Base-by-base conservation (phyloP, 352 stramenopile species). In the Pythium chondricola region DNA sequence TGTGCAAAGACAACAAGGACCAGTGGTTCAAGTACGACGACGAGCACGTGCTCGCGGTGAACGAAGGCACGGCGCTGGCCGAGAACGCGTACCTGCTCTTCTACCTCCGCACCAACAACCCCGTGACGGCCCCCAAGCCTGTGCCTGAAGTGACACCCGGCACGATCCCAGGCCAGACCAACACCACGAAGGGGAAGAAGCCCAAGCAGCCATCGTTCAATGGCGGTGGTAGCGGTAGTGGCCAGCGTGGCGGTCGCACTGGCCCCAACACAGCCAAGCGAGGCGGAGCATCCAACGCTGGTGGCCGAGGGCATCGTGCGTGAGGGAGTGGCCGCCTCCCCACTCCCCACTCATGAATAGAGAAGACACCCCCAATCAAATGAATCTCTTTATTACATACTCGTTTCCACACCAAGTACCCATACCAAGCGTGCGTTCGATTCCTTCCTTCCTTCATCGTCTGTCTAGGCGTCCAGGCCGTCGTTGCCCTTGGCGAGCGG, bases 11-110 rank as follows among this genome's bases (percentile, higher is more conserved):
- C 65, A 89, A 89, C 63, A 93, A 91, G 48, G 82, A 91, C 50
- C 82, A 93, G 62, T 93, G 82, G 82, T 89, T 87, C 61, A 69
- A 71, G 32, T 93, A 81, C 44, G 65, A 93, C 39, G 82, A 93
- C 56, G 82, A 93, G 63, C 76, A 86, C 49, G 82, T 91, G 57
- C 65, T 74, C 24, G 77, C 78, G 13, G 78, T 90, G 47, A 78
- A 80, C 37, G 81, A 90, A 41, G 74, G 67, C 5, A 76, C 63
- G 1, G 82, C 82, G 8, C 58, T 93, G 17, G 63, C 65, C 8
- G 82, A 93, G 58, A 85, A 77, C 24, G 82, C 82, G 0, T 93
- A 89, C 43, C 52, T 93, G 61, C 59, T 93, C 6, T 76, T 93
- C 16, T 93, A 90, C 62, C 77, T 93, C 37, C 74, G 80, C 47